A percentile compares a stretch with the other conserved stretches of the same genome.
Evolutionary conservation across 352 stramenopile genomes (phyloP).

Genomic region (Globisporangium abappressorium): DNA sequence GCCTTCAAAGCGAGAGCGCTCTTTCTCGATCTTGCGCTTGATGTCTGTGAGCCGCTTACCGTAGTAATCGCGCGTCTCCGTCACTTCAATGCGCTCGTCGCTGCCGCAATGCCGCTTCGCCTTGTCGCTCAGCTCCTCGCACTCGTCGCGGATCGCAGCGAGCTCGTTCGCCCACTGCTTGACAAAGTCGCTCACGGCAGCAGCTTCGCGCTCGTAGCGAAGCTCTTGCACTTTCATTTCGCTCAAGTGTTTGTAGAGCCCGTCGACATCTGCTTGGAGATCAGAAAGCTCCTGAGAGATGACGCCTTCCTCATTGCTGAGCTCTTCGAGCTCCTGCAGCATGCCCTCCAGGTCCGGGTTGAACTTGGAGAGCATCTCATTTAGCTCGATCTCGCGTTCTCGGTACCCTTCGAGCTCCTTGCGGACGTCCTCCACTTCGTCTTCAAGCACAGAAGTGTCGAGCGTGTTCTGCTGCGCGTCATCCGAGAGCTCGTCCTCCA

Average conservation of each 20-base stretch:
- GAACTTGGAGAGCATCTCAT: constrained; percentile 53
- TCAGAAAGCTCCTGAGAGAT: constrained; percentile 51
- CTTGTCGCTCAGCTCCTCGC: constrained; percentile 57
- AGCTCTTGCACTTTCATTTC: constrained; percentile 71
- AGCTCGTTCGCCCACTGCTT: constrained; percentile 51
- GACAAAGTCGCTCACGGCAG: constrained; percentile 41
- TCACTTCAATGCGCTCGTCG: constrained; percentile 58
- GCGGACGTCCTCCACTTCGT: constrained; percentile 53
- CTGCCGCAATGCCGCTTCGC: constrained; percentile 51
- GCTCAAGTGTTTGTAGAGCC: constrained; percentile 70
- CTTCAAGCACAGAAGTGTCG: constrained; percentile 72
- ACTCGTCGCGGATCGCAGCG: constrained; percentile 47
- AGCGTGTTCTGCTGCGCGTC: constrained; percentile 59
- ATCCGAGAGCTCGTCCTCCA: constrained; percentile 72
- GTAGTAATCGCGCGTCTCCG: constrained; percentile 72
- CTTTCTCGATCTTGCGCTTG: constrained; percentile 70
- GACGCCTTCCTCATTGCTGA: constrained; percentile 43
- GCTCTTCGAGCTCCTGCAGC: constrained; percentile 52
- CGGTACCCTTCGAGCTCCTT: constrained; percentile 43
- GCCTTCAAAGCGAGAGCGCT: constrained; percentile 72
- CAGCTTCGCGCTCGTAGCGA: constrained; percentile 53
- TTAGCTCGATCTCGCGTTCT: constrained; percentile 45
- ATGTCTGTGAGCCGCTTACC: constrained; percentile 77
- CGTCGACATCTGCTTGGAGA: constrained; percentile 59
- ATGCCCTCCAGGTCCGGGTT: constrained; percentile 70